These are phyloP conservation scores for Rosa hybrid DNA, from an alignment of 331 rosid species.

Conservation along the genomic window DNA sequence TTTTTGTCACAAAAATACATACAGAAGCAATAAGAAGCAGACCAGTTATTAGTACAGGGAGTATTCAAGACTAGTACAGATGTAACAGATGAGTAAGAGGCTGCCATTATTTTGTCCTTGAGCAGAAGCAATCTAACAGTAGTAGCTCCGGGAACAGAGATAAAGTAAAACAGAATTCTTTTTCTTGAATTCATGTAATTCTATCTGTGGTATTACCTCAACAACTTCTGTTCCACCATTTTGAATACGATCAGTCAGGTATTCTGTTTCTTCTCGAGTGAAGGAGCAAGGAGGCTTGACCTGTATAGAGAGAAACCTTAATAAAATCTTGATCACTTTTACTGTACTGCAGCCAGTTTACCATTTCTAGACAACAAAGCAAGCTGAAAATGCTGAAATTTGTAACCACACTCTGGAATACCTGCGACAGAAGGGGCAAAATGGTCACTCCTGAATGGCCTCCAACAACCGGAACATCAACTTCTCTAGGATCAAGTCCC, in stretches of 20 bases:
- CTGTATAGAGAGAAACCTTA: constrained; percentile 34
- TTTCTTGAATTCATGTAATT: background rate
- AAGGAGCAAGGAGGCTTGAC: constrained; percentile 92
- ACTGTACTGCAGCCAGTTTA: background rate
- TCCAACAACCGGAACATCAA: constrained; percentile 95
- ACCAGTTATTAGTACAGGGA: background rate
- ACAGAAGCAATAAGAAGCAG: background rate
- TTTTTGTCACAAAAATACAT: background rate
- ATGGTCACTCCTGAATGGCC: constrained; percentile 96
- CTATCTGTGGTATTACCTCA: constrained; percentile 52
- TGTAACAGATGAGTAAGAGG: background rate
- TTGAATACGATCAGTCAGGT: constrained; percentile 92
- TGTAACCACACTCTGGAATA: constrained; percentile 11
- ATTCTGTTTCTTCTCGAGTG: constrained; percentile 63
- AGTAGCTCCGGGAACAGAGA: background rate
- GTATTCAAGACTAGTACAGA: background rate
- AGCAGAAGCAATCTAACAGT: background rate
- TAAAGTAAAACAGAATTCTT: background rate
- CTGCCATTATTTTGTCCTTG: background rate
- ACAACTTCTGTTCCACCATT: constrained; percentile 99
- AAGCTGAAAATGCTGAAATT: background rate
- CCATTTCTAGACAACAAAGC: background rate
- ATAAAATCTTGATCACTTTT: background rate
- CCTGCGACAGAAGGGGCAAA: constrained; percentile 98
- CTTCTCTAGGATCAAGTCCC: constrained; percentile 92